Conservation (phyloP, 768 basidiomycete genomes). For the Roridomyces roridus region DNA sequence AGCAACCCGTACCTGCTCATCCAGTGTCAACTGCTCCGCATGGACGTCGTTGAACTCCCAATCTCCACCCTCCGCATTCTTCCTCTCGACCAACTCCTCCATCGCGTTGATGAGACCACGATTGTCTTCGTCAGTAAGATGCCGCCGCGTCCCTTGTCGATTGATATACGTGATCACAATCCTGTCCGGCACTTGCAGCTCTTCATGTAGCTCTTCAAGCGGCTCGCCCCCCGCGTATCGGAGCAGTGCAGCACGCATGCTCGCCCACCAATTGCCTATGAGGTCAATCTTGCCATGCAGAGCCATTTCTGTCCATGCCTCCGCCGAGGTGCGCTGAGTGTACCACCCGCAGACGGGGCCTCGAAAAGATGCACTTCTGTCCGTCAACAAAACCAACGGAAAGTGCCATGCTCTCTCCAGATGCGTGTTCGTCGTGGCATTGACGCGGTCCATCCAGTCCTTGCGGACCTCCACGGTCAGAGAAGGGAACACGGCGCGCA, state of each 20-base stretch:
- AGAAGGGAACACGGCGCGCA: conserved; percentile 62
- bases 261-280: conserved; percentile 59
- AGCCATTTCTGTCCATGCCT: conserved; percentile 45
- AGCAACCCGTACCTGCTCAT: conserved; percentile 60
- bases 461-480: conserved; percentile 53
- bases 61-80: conserved; percentile 37
- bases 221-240: conserved; percentile 50
- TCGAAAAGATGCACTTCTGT: conserved; percentile 65
- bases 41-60: conserved; percentile 55
- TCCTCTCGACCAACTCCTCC: conserved; percentile 41
- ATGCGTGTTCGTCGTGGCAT: conserved; percentile 26
- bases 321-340: conserved; percentile 57
- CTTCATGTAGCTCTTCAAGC: conserved; percentile 1
- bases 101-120: conserved; percentile 46
- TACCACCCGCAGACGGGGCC: conserved; percentile 49
- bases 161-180: conserved; percentile 60
- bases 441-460: conserved; percentile 63
- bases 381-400: conserved; percentile 57
- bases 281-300: conserved; percentile 18
- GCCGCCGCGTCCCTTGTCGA: conserved; percentile 50
- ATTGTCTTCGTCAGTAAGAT: conserved; percentile 49
- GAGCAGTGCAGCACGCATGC: conserved; percentile 54
- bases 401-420: conserved; percentile 53
- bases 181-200: conserved; percentile 26
- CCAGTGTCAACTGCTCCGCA: conserved; percentile 56